A percentile compares a stretch with the other conserved stretches of the same genome.
phyloP scores from a whole-genome alignment of 78 protist species.

The Dictyostelium brefeldianum region DNA sequence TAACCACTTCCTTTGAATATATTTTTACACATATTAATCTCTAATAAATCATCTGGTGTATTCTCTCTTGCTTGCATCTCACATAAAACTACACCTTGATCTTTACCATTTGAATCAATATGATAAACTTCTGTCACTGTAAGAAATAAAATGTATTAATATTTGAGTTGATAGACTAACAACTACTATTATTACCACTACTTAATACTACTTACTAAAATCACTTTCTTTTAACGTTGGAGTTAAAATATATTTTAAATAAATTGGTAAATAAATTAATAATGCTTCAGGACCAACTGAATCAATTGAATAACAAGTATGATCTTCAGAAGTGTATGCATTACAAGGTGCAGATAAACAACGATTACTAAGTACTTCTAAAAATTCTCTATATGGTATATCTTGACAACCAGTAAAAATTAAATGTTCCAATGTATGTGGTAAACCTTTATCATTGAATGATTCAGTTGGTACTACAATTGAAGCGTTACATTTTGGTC shows the following conservation, averaged over 20 bases:
- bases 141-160: neutral
- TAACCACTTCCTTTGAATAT: constrained; percentile 18
- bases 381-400: constrained; percentile 58
- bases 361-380: constrained; percentile 63
- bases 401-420: constrained; percentile 78
- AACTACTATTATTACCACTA: neutral
- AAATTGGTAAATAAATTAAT: constrained; percentile 27
- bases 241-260: constrained; percentile 21
- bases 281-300: constrained; percentile 77
- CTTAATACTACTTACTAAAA: constrained; percentile 15
- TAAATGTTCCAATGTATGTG: constrained; percentile 90
- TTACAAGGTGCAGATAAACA: constrained; percentile 67
- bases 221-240: constrained; percentile 45
- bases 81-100: constrained; percentile 77
- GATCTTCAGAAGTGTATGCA: constrained; percentile 84
- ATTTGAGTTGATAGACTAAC: too few relatives aligned
- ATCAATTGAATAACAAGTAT: constrained; percentile 55
- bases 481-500: constrained; percentile 73
- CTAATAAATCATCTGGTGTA: constrained; percentile 40
- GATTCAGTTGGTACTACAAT: constrained; percentile 86
- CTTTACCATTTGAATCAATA: constrained; percentile 54
- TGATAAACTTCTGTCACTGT: constrained; percentile 80
- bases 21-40: neutral
- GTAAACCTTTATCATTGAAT: constrained; percentile 75
- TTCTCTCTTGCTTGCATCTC: constrained; percentile 83